A percentile compares a stretch with the other conserved stretches of the same genome.
phyloP scores from a whole-genome alignment of 1,139 yeast genomes.

The Yamadazyma kanchanaburiensis region DNA sequence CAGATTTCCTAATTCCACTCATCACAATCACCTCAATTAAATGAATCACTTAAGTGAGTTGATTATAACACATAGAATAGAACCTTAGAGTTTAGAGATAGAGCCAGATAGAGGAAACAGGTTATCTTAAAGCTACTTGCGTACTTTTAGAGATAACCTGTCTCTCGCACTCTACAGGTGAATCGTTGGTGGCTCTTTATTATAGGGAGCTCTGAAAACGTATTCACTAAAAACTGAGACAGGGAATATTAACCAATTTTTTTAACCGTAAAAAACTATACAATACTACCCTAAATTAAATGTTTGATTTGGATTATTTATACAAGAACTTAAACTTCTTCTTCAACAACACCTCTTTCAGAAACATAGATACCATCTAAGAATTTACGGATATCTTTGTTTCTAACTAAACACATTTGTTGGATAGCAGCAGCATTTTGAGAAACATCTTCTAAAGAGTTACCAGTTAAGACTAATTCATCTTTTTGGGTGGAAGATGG shows the following conservation, averaged over 20 bases:
- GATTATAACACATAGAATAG: too few relatives aligned
- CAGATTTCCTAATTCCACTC: too few relatives aligned
- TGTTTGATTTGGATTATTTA: background rate
- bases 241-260: slow-evolving; percentile 27
- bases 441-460: slow-evolving; percentile 97
- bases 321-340: slow-evolving; percentile 45
- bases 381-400: slow-evolving; percentile 99
- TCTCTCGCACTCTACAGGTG: slow-evolving; percentile 13
- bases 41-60: too few relatives aligned
- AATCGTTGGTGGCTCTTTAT: slow-evolving; percentile 52
- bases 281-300: slow-evolving; percentile 20
- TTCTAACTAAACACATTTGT: slow-evolving; percentile 98
- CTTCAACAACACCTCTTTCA: slow-evolving; percentile 84
- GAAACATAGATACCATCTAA: slow-evolving; percentile 99
- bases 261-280: slow-evolving; percentile 25
- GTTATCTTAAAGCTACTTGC: slow-evolving; percentile 5
- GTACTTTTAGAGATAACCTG: too few relatives aligned
- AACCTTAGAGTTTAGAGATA: too few relatives aligned
- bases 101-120: slow-evolving; percentile 1
- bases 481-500: slow-evolving; percentile 86
- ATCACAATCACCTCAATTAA: too few relatives aligned
- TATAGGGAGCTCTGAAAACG: slow-evolving; percentile 51
- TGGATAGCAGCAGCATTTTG: slow-evolving; percentile 98
- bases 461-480: slow-evolving; percentile 89
- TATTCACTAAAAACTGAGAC: slow-evolving; percentile 35